phyloP scores from a whole-genome alignment of 768 basidiomycete species.

The Mycena alexandri region DNA sequence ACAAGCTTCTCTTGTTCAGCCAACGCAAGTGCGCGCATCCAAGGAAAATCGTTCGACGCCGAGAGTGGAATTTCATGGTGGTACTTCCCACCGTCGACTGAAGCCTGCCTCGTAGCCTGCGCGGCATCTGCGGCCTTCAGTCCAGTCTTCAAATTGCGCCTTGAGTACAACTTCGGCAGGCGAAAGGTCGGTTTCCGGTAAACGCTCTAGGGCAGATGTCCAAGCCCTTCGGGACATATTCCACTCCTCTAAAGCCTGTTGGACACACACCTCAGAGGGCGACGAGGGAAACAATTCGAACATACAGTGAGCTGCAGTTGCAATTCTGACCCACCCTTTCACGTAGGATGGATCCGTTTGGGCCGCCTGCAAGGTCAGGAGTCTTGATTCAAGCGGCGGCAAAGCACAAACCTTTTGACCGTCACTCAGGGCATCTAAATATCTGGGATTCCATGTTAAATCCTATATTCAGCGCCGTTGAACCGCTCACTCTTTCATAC shows the following conservation, averaged over 20 bases:
- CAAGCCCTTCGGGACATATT: conserved; percentile 42
- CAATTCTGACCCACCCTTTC: conserved; percentile 58
- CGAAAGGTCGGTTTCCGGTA: conserved; percentile 46
- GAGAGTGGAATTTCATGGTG: background rate
- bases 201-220: conserved; percentile 48
- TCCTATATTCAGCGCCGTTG: background rate
- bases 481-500: conserved; percentile 49
- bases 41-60: conserved; percentile 39
- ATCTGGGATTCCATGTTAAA: conserved; percentile 37
- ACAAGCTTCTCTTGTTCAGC: conserved; percentile 38
- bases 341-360: conserved; percentile 54
- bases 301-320: conserved; percentile 48
- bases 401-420: conserved; percentile 44
- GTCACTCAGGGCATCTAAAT: conserved; percentile 49
- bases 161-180: conserved; percentile 50
- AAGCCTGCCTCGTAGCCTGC: conserved; percentile 1
- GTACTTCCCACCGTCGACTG: conserved; percentile 7
- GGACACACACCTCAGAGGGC: too few species aligned
- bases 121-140: conserved; percentile 43
- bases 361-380: conserved; percentile 46
- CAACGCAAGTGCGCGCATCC: conserved; percentile 42
- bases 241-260: conserved; percentile 42
- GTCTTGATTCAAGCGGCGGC: background rate
- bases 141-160: conserved; percentile 48
- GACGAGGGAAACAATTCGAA: background rate